Conservation (phyloP, 495 filamentous ascomycete genomes). For the Staphylotrichum longicolle region DNA sequence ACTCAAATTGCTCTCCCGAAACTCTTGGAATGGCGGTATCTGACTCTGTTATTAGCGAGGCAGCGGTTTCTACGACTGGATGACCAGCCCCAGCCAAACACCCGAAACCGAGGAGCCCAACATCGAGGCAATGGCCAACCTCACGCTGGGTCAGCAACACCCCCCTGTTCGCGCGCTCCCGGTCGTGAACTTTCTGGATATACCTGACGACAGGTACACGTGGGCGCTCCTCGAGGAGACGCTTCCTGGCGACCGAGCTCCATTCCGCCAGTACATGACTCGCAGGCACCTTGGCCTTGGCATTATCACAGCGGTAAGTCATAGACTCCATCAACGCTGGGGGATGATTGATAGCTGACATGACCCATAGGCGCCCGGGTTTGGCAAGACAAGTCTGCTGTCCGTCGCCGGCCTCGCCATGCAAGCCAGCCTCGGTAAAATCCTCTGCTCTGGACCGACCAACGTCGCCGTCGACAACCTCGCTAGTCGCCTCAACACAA, state of each 20-base stretch:
- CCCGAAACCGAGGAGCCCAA: neutral
- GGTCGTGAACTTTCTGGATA: neutral
- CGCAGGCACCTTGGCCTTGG: neutral
- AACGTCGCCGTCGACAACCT: neutral
- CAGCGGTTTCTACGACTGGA: neutral
- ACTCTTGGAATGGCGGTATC: too few species aligned
- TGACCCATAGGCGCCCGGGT: neutral
- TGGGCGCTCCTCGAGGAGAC: neutral
- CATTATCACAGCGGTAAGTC: neutral
- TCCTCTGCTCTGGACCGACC: neutral
- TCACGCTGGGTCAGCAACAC: too few species aligned
- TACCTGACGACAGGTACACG: neutral
- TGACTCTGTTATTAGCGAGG: too few species aligned
- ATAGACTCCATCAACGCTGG: too few species aligned
- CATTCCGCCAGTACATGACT: neutral
- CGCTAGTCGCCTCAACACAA: neutral
- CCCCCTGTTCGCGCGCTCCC: neutral
- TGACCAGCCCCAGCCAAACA: too few species aligned
- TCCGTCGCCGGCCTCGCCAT: neutral
- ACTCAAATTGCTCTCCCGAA: too few species aligned
- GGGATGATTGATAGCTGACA: too few species aligned
- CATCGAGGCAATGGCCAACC: neutral
- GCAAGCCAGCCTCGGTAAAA: neutral
- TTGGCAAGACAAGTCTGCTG: neutral
- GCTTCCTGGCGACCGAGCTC: neutral